Evolutionary conservation across 2,329 filamentous ascomycete genomes (phyloP).

Genomic region (Colletotrichum spaethianum): DNA sequence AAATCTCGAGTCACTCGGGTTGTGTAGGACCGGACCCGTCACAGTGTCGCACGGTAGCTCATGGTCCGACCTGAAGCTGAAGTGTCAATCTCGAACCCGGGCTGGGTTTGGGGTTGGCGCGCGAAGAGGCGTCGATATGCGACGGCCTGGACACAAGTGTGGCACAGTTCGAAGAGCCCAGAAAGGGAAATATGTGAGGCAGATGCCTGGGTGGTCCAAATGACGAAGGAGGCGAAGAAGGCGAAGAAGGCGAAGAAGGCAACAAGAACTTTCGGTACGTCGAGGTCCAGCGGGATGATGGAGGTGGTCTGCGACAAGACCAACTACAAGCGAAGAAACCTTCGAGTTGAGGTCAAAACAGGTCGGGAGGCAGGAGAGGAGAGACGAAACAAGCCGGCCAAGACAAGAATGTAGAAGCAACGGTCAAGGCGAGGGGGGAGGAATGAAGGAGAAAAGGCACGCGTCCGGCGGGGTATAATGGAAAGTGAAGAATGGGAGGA

Average conservation of each 20-base stretch:
- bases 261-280: not conserved
- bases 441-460: conserved; percentile 22
- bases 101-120: not conserved
- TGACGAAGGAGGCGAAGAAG: not conserved
- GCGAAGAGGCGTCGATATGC: not conserved
- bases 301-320: not conserved
- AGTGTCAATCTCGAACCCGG: not conserved
- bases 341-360: not conserved
- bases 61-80: conserved; percentile 25
- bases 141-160: not conserved
- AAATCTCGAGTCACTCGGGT: conserved; percentile 5
- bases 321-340: not conserved
- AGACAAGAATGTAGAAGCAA: conserved; percentile 18
- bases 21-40: conserved; percentile 27
- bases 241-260: not conserved
- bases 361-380: not conserved
- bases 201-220: not conserved
- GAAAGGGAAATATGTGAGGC: not conserved
- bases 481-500: conserved; percentile 1
- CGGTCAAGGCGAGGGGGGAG: conserved; percentile 9
- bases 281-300: not conserved
- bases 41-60: conserved; percentile 33
- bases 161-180: not conserved
- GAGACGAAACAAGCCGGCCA: conserved; percentile 8
- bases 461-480: conserved; percentile 2